Percentiles rank a stretch among this genome's conserved stretches.
These are phyloP conservation scores for Fusarium tricinctum DNA, from an alignment of 2,329 filamentous ascomycete genomes.

Conservation along the genomic window DNA sequence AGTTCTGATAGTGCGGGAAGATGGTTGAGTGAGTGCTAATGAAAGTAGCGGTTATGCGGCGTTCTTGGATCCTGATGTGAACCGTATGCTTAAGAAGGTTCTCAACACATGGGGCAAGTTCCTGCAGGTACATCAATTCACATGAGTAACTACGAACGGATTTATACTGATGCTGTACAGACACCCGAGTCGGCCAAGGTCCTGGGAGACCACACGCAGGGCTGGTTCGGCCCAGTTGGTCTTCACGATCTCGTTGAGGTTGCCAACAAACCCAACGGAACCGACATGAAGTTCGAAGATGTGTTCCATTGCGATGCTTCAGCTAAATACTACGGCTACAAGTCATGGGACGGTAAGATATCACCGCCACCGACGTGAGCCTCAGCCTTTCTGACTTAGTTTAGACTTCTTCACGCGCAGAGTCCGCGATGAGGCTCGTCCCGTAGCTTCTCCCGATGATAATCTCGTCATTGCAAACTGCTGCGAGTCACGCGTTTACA, in stretches of 20 bases:
- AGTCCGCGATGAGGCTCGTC: conserved; percentile 67
- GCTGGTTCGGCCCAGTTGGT: conserved; percentile 69
- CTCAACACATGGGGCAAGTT: conserved; percentile 71
- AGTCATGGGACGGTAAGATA: conserved; percentile 73
- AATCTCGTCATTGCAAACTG: conserved; percentile 69
- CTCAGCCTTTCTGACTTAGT: neutral
- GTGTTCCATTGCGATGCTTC: conserved; percentile 72
- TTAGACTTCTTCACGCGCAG: conserved; percentile 74
- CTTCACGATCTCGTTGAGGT: conserved; percentile 64
- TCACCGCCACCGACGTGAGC: rapidly evolving
- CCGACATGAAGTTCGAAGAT: conserved; percentile 67
- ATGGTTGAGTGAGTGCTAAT: conserved; percentile 2
- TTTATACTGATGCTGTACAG: conserved; percentile 39
- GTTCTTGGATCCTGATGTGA: conserved; percentile 69
- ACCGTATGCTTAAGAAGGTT: conserved; percentile 66
- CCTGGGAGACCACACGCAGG: conserved; percentile 58
- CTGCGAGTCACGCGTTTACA: conserved; percentile 74
- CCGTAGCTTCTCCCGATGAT: conserved; percentile 69
- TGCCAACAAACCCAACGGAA: conserved; percentile 61
- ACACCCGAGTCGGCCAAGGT: conserved; percentile 68
- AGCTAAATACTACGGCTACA: conserved; percentile 69
- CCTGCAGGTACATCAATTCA: conserved; percentile 56
- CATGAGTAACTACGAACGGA: rapidly evolving
- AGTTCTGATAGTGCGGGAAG: conserved; percentile 8
- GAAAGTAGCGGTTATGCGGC: conserved; percentile 61